phyloP scores from a whole-genome alignment of 441 rosid genomes.

The Adansonia grandidieri region DNA sequence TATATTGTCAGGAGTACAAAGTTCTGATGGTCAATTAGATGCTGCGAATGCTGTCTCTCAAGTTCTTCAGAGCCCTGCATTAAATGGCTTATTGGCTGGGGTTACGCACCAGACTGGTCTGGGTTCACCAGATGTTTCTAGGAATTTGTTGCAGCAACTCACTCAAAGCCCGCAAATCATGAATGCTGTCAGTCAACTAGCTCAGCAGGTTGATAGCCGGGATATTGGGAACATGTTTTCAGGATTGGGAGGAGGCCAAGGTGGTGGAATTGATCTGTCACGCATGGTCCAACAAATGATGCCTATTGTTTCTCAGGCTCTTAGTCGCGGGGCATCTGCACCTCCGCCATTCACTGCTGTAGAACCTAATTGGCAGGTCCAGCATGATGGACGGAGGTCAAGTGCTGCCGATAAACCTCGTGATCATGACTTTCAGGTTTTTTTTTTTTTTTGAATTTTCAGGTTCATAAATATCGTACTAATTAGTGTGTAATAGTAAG shows the following conservation, averaged over 20 bases:
- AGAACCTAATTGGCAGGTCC: conserved; percentile 42
- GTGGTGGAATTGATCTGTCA: conserved; percentile 76
- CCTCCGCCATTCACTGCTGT: conserved; percentile 20
- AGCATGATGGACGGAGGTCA: conserved; percentile 31
- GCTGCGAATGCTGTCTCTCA: conserved; percentile 66
- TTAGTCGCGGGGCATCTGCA: conserved; percentile 51
- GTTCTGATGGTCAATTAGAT: conserved; percentile 53
- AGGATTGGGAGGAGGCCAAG: conserved; percentile 62
- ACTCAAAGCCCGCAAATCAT: conserved; percentile 84
- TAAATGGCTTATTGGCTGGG: conserved; percentile 74
- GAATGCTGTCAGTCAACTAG: conserved; percentile 84
- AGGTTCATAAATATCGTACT: background rate
- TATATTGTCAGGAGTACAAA: conserved; percentile 35
- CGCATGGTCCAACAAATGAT: conserved; percentile 93
- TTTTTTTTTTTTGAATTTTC: background rate
- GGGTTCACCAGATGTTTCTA: conserved; percentile 77
- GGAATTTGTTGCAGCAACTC: conserved; percentile 85
- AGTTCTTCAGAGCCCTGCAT: conserved; percentile 66
- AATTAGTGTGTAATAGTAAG: background rate
- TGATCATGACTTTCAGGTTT: conserved; percentile 57
- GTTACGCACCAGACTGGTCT: conserved; percentile 78
- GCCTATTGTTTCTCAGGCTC: conserved; percentile 93
- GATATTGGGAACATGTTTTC: conserved; percentile 75
- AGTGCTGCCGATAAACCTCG: conserved; percentile 31
- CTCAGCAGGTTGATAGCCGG: conserved; percentile 82